Evolutionary conservation across 306 rosid genomes (phyloP).

Genomic region (Canavalia gladiata): DNA sequence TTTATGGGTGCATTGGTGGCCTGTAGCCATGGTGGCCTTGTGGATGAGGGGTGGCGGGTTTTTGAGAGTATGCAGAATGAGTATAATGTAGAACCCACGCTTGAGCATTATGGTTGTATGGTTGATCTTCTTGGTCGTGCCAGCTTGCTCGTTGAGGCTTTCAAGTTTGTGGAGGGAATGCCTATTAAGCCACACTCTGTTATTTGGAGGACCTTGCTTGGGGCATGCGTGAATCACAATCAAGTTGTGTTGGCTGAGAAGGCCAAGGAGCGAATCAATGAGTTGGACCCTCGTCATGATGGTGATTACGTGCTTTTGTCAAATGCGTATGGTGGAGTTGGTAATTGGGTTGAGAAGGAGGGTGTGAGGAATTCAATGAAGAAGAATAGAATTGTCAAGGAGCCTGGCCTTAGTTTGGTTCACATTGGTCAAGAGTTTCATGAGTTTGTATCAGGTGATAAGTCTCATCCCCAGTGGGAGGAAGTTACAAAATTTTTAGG

Average conservation of each 20-base stretch:
- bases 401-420: constrained; percentile 65
- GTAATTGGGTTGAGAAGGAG: constrained; percentile 66
- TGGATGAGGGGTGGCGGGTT: constrained; percentile 62
- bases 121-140: constrained; percentile 75
- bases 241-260: constrained; percentile 63
- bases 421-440: constrained; percentile 61
- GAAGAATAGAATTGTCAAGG: constrained; percentile 60
- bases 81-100: constrained; percentile 53
- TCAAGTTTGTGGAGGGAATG: constrained; percentile 65
- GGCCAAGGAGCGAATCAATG: constrained; percentile 55
- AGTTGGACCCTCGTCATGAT: constrained; percentile 63
- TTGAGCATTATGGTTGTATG: constrained; percentile 78
- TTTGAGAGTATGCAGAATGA: constrained; percentile 54
- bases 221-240: constrained; percentile 69
- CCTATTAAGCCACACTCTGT: constrained; percentile 60
- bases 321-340: constrained; percentile 67
- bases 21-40: constrained; percentile 72
- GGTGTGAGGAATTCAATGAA: constrained; percentile 61
- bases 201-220: constrained; percentile 76
- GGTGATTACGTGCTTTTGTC: constrained; percentile 74
- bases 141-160: constrained; percentile 64
- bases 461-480: constrained; percentile 61
- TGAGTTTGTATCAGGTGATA: constrained; percentile 70
- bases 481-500: constrained; percentile 53
- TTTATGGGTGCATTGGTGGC: constrained; percentile 65